Percentiles rank a stretch among this genome's conserved stretches.
Evolutionary conservation across 2,329 filamentous ascomycete genomes (phyloP).

Genomic region (Hypoxylon sp.): DNA sequence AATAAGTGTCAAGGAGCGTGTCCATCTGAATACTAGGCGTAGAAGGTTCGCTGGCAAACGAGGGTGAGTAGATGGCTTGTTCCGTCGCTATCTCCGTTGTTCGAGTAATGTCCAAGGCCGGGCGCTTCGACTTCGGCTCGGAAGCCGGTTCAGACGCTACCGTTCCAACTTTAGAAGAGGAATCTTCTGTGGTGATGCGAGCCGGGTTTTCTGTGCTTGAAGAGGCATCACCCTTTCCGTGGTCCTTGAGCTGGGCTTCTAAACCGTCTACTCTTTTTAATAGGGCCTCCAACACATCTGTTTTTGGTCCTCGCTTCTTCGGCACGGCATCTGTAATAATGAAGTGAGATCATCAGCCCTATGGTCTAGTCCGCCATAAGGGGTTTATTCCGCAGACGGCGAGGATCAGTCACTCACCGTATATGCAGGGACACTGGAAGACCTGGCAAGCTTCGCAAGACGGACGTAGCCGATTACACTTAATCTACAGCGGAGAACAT

Average conservation of each 20-base stretch:
- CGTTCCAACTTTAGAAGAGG: slow-evolving; percentile 43
- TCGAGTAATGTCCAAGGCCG: slow-evolving; percentile 55
- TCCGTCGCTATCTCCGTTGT: slow-evolving; percentile 54
- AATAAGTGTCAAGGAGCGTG: slow-evolving; percentile 81
- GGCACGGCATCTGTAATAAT: slow-evolving; percentile 79
- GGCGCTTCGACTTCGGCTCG: slow-evolving; percentile 59
- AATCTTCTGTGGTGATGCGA: slow-evolving; percentile 48
- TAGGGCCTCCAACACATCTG: slow-evolving; percentile 86
- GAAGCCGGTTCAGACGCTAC: slow-evolving; percentile 46
- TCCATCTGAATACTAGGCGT: slow-evolving; percentile 66
- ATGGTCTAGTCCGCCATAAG: slow-evolving; percentile 2
- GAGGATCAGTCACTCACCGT: slow-evolving; percentile 71
- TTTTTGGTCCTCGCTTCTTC: slow-evolving; percentile 91
- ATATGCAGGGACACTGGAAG: slow-evolving; percentile 89
- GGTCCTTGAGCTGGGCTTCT: slow-evolving; percentile 82
- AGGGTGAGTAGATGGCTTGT: slow-evolving; percentile 60
- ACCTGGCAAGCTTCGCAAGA: slow-evolving; percentile 91
- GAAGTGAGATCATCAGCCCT: slow-evolving; percentile 29
- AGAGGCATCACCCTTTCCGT: slow-evolving; percentile 63
- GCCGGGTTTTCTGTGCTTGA: slow-evolving; percentile 54
- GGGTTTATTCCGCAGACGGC: slow-evolving; percentile 19
- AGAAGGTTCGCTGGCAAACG: slow-evolving; percentile 59
- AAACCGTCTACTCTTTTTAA: slow-evolving; percentile 88
- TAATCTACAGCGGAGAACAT: slow-evolving; percentile 73
- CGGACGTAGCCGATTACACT: slow-evolving; percentile 87